Base-by-base conservation (phyloP, 1,284 basidiomycete species). In the Fomes fomentarius region DNA sequence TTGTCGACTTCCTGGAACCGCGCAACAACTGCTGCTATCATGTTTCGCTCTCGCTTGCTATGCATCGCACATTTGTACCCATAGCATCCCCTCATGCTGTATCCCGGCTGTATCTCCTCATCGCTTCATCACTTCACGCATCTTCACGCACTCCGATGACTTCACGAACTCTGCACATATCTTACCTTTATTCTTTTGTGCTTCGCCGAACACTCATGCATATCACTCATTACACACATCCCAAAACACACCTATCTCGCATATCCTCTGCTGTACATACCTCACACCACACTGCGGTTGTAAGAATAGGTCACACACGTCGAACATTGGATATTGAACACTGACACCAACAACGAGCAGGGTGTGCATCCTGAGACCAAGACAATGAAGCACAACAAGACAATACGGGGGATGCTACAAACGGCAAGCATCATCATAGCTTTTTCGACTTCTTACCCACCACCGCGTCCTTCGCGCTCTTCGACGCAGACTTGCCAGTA, bases 381-480 rank as follows among this genome's bases (percentile, higher is more conserved):
- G n/a, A n/a, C n/a, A n/a, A n/a, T n/a, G n/a, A 19, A 33, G 24
- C n/a, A 22, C 44, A 25, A 34, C 31, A 17, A 15, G 28, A 30
- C 28, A 30, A 30, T 12, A 30, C 7, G 12, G 12, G 28, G 28
- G 12, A 12, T 30, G 28, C 28, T 30, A 30, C 28, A 12, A 30
- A 30, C 28, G 28, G 28, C 50, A 31, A 30, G 21, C 22, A 46
- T 19, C 37, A 8, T 61, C 50, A 63, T 11, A 65, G 56, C 40
- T 58, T 65, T 63, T 67, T 54, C 37, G 53, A 25, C 48, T 22
- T 70, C 58, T 67, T 70, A 19, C 84, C 84, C 31, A 85, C 64
- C 42, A 88, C 56, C 31, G 63, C 71, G 60, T 77, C 75, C 73
- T 87, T 87, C 38, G 76, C 77, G 54, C 77, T 81, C 69, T 78